A percentile compares a stretch with the other conserved stretches of the same genome.
phyloP scores from a whole-genome alignment of 768 basidiomycete genomes.

The Pseudohyphozyma bogoriensis region DNA sequence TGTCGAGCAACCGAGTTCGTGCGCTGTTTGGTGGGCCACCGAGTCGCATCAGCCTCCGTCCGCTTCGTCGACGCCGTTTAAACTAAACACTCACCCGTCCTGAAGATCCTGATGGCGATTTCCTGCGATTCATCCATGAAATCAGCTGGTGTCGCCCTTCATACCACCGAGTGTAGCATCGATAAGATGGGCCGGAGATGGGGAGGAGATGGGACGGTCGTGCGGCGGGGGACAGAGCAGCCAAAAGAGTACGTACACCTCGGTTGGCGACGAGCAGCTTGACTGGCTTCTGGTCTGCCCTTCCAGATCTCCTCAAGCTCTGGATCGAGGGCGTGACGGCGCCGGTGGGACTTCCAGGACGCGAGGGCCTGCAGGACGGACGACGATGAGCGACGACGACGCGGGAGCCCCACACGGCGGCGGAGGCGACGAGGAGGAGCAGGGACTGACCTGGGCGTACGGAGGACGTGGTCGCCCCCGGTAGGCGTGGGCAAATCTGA shows the following conservation, averaged over 20 bases:
- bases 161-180: neutral
- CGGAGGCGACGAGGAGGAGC: neutral
- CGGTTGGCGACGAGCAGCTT: slow-evolving; percentile 43
- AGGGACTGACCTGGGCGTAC: slow-evolving; percentile 8
- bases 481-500: too few relatives aligned
- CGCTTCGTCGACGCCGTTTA: neutral
- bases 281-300: neutral
- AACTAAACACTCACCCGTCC: too few relatives aligned
- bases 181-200: too few relatives aligned
- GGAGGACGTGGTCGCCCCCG: too few relatives aligned
- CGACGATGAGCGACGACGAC: neutral
- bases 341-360: neutral
- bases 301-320: neutral
- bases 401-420: neutral
- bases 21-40: too few relatives aligned
- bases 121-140: slow-evolving; percentile 43
- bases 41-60: too few relatives aligned
- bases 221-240: too few relatives aligned
- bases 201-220: neutral
- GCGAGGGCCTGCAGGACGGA: slow-evolving; percentile 1
- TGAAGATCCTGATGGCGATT: slow-evolving; percentile 97
- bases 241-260: slow-evolving; percentile 36
- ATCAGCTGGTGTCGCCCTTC: neutral
- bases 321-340: neutral
- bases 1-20: slow-evolving; percentile 98